Conservation (phyloP, 2,329 filamentous ascomycete genomes). For the Beauveria brongniartii region DNA sequence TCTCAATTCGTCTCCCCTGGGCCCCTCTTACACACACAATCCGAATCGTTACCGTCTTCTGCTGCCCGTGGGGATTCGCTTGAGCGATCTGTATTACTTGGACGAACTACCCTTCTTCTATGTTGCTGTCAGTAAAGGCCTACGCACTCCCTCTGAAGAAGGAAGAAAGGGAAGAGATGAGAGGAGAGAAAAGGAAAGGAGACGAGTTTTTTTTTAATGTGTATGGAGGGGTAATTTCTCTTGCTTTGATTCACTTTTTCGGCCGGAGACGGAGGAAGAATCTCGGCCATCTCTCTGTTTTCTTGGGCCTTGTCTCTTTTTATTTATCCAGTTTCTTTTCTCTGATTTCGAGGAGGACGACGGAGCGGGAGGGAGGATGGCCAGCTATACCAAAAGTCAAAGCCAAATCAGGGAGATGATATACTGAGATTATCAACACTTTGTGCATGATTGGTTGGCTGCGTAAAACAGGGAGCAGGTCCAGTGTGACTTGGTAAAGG, state of each 20-base stretch:
- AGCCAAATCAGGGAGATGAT: constrained; percentile 29
- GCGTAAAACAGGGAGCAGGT: no score
- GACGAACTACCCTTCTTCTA: not conserved
- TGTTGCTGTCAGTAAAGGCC: not conserved
- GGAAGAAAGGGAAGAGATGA: not conserved
- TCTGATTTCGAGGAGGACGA: constrained; percentile 11
- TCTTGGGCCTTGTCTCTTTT: not conserved
- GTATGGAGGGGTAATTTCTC: not conserved
- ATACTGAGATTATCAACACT: constrained; percentile 28
- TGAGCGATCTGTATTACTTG: constrained; percentile 12
- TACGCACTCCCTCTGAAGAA: not conserved
- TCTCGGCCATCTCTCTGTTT: not conserved
- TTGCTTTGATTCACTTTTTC: not conserved
- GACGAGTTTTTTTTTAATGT: not conserved
- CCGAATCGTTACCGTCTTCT: constrained; percentile 13
- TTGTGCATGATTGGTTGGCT: not conserved
- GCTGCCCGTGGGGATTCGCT: not conserved
- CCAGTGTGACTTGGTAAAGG: no score
- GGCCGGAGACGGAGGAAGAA: not conserved
- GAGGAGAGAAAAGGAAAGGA: not conserved
- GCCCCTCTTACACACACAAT: constrained; percentile 14
- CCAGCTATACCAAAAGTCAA: constrained; percentile 24
- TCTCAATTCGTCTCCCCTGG: constrained; percentile 16
- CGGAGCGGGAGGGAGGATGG: constrained; percentile 3
- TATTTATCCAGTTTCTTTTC: not conserved